A percentile compares a stretch with the other conserved stretches of the same genome.
phyloP scores from a whole-genome alignment of 108 stramenopile species.

The Cyclotella cryptica region DNA sequence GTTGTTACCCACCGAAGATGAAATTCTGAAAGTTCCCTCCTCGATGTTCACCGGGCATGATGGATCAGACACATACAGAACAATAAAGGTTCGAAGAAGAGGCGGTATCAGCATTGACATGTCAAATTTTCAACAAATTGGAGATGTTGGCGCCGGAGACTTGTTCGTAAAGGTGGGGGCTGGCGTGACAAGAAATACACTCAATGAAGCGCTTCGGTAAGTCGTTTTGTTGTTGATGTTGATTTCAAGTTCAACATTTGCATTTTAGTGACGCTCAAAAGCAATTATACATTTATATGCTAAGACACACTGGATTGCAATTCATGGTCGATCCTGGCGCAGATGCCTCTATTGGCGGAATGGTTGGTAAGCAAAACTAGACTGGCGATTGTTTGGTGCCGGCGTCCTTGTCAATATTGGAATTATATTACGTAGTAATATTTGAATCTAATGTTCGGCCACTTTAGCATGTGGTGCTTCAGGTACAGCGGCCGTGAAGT shows the following conservation, averaged over 20 bases:
- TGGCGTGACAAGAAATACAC: slow-evolving; percentile 70
- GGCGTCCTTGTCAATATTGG: too few relatives aligned
- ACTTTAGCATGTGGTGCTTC: slow-evolving; percentile 81
- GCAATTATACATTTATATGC: background rate
- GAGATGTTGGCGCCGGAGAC: slow-evolving; percentile 51
- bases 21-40: slow-evolving; percentile 32
- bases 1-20: slow-evolving; percentile 34
- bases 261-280: background rate
- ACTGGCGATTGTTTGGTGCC: background rate
- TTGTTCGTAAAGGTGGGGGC: slow-evolving; percentile 73
- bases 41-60: slow-evolving; percentile 25
- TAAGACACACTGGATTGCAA: slow-evolving; percentile 78
- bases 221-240: background rate
- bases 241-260: background rate
- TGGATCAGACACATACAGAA: slow-evolving; percentile 18
- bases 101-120: slow-evolving; percentile 77
- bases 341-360: slow-evolving; percentile 95
- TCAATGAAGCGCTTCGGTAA: slow-evolving; percentile 80
- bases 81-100: slow-evolving; percentile 55
- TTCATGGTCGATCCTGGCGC: slow-evolving; percentile 97
- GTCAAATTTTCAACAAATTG: slow-evolving; percentile 55
- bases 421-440: background rate
- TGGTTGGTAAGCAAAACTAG: slow-evolving; percentile 47
- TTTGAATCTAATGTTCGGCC: background rate
- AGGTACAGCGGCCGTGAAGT: slow-evolving; percentile 95